A percentile compares a stretch with the other conserved stretches of the same genome.
Conservation (phyloP, 2,329 filamentous ascomycete genomes). For the Lachnellula suecica region DNA sequence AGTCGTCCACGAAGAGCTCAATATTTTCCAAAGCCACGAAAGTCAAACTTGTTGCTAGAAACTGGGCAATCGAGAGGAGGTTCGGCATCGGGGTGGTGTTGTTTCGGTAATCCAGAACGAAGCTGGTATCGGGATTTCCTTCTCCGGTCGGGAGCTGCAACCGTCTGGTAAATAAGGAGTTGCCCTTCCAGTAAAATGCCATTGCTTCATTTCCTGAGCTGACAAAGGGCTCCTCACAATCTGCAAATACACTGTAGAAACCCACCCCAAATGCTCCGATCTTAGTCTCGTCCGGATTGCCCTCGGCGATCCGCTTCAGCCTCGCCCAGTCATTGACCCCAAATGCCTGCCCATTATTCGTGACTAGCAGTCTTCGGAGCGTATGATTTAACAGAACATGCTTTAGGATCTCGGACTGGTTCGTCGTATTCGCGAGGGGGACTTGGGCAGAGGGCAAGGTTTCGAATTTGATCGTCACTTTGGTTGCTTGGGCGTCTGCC, state of each 20-base stretch:
- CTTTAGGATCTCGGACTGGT: slow-evolving; percentile 72
- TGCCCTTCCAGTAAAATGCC: slow-evolving; percentile 99
- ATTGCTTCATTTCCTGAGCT: slow-evolving; percentile 90
- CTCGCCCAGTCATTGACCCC: slow-evolving; percentile 89
- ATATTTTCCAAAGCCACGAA: slow-evolving; percentile 89
- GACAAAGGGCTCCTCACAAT: slow-evolving; percentile 97
- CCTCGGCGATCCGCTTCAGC: slow-evolving; percentile 96
- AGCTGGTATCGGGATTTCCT: slow-evolving; percentile 74
- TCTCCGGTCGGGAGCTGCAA: slow-evolving; percentile 70
- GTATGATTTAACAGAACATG: slow-evolving; percentile 86
- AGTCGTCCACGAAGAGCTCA: slow-evolving; percentile 88
- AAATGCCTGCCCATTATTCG: slow-evolving; percentile 89
- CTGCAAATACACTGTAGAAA: slow-evolving; percentile 97
- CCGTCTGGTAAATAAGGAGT: slow-evolving; percentile 89
- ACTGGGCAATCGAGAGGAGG: slow-evolving; percentile 83
- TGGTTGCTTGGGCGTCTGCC: slow-evolving; percentile 91
- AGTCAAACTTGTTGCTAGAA: slow-evolving; percentile 90
- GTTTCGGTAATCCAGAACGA: slow-evolving; percentile 92
- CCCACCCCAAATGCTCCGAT: slow-evolving; percentile 98
- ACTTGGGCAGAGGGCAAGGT: slow-evolving; percentile 80
- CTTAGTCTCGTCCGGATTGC: slow-evolving; percentile 98
- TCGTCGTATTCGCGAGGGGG: slow-evolving; percentile 61
- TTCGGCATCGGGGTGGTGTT: slow-evolving; percentile 83
- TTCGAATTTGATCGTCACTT: slow-evolving; percentile 89
- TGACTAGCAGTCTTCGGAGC: slow-evolving; percentile 80